These are phyloP conservation scores for Yamadazyma insecticola DNA, from an alignment of 805 yeast species.

Conservation along the genomic window DNA sequence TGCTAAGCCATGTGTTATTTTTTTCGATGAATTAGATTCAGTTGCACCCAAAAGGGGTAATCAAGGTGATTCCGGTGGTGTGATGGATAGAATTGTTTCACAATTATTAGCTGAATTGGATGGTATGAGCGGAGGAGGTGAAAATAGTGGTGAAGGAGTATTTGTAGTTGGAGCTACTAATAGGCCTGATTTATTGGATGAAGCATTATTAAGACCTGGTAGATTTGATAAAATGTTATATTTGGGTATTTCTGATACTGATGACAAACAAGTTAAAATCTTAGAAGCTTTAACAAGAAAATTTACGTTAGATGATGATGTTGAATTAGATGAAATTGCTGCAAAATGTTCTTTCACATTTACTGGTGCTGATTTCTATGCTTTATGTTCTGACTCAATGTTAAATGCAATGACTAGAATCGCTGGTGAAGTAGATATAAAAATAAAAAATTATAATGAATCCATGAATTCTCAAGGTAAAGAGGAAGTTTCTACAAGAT, in stretches of 20 bases:
- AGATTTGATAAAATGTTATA: constrained; percentile 94
- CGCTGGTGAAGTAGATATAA: constrained; percentile 69
- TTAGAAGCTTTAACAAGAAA: constrained; percentile 86
- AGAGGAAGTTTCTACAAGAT: constrained; percentile 57
- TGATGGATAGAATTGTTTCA: constrained; percentile 97
- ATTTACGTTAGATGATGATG: constrained; percentile 56
- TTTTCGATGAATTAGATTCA: constrained; percentile 95
- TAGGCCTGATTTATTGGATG: constrained; percentile 92
- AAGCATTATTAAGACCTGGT: constrained; percentile 89
- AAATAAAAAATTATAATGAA: constrained; percentile 50
- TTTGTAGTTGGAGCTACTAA: constrained; percentile 99
- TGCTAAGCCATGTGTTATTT: constrained; percentile 95
- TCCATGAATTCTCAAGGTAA: constrained; percentile 21
- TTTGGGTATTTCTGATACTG: constrained; percentile 87
- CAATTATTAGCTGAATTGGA: constrained; percentile 92
- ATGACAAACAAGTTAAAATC: constrained; percentile 82
- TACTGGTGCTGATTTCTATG: constrained; percentile 98
- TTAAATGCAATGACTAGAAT: constrained; percentile 92
- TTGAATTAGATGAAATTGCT: constrained; percentile 58
- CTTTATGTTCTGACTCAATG: constrained; percentile 93
- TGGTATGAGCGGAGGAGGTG: constrained; percentile 83
- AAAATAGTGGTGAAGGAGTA: constrained; percentile 53
- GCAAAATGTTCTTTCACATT: constrained; percentile 78
- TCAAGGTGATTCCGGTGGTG: constrained; percentile 99
- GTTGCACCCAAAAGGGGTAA: constrained; percentile 98